Conservation (phyloP, 257 asterid species). For the Jasminum sambac region DNA sequence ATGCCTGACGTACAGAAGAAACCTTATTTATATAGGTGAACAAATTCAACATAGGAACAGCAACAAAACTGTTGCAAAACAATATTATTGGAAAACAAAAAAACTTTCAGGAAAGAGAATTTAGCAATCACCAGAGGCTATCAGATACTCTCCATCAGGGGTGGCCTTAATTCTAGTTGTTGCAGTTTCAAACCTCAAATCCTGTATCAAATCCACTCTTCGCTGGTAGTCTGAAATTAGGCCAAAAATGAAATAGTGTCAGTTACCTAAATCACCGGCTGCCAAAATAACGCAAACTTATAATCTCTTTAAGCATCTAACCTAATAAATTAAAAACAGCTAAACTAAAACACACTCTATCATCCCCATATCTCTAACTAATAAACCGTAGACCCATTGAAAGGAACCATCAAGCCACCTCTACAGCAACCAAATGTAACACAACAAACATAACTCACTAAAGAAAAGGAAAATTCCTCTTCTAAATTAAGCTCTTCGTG, state of each 20-base stretch:
- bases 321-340: slow-evolving; percentile 6
- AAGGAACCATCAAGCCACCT: background rate
- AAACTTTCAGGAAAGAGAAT: background rate
- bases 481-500: background rate
- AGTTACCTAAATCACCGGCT: slow-evolving; percentile 15
- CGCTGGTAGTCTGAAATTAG: slow-evolving; percentile 63
- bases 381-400: background rate
- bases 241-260: slow-evolving; percentile 11
- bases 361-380: background rate
- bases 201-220: slow-evolving; percentile 82
- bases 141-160: slow-evolving; percentile 83
- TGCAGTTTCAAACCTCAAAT: slow-evolving; percentile 88
- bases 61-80: background rate
- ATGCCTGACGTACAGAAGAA: slow-evolving; percentile 53
- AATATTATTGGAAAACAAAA: background rate
- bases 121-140: slow-evolving; percentile 69
- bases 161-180: slow-evolving; percentile 78
- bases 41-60: background rate
- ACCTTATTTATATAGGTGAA: background rate
- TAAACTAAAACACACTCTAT: background rate
- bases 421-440: background rate
- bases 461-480: background rate
- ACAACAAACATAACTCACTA: background rate
- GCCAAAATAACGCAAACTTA: background rate
- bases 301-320: background rate